Evolutionary conservation across 306 rosid species (phyloP).

Genomic region (Vigna reflexopilosa): DNA sequence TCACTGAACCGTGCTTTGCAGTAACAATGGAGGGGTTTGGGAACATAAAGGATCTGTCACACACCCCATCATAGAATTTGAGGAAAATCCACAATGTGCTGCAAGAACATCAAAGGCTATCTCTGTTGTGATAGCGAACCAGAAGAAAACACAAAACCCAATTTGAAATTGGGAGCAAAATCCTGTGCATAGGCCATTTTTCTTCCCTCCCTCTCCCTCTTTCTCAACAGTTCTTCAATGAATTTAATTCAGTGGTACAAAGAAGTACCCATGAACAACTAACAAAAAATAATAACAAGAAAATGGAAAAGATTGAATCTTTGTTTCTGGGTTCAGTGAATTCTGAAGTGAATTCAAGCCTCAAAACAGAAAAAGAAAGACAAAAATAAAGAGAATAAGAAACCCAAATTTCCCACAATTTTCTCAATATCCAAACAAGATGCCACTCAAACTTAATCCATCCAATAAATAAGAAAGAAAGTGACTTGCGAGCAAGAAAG

Average conservation of each 20-base stretch:
- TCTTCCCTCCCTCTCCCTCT: background rate
- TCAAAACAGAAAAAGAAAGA: background rate
- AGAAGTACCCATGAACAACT: slow-evolving; percentile 22
- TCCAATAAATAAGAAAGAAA: slow-evolving; percentile 6
- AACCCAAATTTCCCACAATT: slow-evolving; percentile 19
- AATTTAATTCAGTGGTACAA: slow-evolving; percentile 42
- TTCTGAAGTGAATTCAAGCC: slow-evolving; percentile 23
- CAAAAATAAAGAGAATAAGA: background rate
- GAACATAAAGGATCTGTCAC: no score
- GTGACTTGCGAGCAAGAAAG: background rate
- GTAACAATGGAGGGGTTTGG: no score
- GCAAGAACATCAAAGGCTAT: no score
- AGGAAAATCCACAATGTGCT: no score
- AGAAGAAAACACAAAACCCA: no score
- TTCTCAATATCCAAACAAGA: slow-evolving; percentile 50
- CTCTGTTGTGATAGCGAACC: no score
- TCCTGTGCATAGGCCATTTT: slow-evolving; percentile 61
- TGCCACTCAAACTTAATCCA: slow-evolving; percentile 30
- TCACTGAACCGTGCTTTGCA: no score
- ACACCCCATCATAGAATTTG: no score
- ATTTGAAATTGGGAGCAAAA: no score
- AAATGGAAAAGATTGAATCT: slow-evolving; percentile 42
- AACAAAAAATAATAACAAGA: slow-evolving; percentile 4
- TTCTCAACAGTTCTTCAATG: background rate
- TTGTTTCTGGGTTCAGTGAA: slow-evolving; percentile 22